Evolutionary conservation across 495 filamentous ascomycete species (phyloP), one percentile per base, ranked within the genome.

Genomic region (Hapsidospora chrysogenum): DNA sequence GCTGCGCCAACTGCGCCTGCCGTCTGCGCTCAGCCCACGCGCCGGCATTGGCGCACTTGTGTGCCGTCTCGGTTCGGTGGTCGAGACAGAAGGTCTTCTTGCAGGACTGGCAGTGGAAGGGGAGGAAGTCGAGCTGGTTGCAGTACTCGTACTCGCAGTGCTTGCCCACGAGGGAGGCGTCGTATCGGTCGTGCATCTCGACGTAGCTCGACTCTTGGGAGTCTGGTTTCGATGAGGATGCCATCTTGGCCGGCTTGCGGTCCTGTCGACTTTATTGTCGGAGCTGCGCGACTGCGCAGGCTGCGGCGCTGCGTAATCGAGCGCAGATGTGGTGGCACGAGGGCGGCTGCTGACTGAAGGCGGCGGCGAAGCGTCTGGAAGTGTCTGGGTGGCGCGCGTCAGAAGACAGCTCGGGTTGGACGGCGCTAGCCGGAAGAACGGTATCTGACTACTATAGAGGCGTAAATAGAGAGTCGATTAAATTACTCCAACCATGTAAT

Each of bases 111-210:
- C 89, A 97, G 44, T 73, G 68, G 61, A 95, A 97, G 26, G 89
- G 89, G 9, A 97, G 77, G 61, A 96, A 96, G 60, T 96, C 92
- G 31, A 96, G 80, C 49, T 81, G 77, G 52, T 85, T 75, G 69
- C 89, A 97, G 67, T 82, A 85, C 43, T 73, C 58, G 59, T 80
- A 76, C 57, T 95, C 74, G 67, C 89, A 97, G 63, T 93, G 85
- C 36, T 74, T 72, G 47, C 89, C 89, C 52, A 96, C 80, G 9
- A 82, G 69, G 43, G 78, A 76, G 25, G 82, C 71, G 58, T 94
- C 84, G 46, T 77, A 66, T 57, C 76, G 75, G 50, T 53, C 52
- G 38, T 52, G 23, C 61, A 65, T 65, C 30, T 59, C 52, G 47
- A 63, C 41, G 59, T 63, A 67, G 45, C 56, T 59, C 18, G 57